A percentile compares a stretch with the other conserved stretches of the same genome.
Evolutionary conservation across 2,329 filamentous ascomycete genomes (phyloP).

Genomic region (Cladosporium phlei): DNA sequence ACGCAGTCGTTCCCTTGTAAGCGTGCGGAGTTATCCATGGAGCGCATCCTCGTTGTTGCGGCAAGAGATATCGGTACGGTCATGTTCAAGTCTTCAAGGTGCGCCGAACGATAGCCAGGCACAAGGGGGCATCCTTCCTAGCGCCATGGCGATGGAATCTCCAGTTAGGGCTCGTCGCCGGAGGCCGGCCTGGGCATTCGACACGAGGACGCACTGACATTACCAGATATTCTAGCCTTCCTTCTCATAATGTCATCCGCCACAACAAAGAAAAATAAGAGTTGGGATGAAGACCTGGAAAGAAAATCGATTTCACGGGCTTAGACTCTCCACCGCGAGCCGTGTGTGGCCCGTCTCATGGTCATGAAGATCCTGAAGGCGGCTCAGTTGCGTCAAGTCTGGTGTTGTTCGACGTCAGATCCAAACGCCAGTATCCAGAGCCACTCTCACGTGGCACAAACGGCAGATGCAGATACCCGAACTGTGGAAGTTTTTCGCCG

Average conservation of each 20-base stretch:
- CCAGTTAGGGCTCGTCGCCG: conserved; percentile 1
- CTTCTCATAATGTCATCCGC: too few species aligned
- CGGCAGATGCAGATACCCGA: background rate
- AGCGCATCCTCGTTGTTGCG: background rate
- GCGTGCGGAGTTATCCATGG: background rate
- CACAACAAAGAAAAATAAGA: background rate
- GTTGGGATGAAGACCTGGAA: background rate
- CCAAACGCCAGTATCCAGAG: background rate
- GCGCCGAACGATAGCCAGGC: background rate
- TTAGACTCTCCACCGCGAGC: background rate
- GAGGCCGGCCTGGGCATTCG: background rate
- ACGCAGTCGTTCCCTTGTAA: background rate
- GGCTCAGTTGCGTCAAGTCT: background rate
- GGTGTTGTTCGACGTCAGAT: background rate
- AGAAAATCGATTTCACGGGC: background rate
- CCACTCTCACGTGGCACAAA: background rate
- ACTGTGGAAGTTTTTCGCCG: background rate
- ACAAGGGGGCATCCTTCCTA: background rate
- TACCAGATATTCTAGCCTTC: background rate
- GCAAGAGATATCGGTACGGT: background rate
- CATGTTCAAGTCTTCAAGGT: background rate
- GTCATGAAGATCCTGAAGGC: background rate
- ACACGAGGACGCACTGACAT: background rate
- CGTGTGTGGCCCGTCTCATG: background rate
- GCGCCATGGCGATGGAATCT: background rate